Base-by-base conservation (phyloP, 768 basidiomycete genomes). In the Steccherinum ochraceum region DNA sequence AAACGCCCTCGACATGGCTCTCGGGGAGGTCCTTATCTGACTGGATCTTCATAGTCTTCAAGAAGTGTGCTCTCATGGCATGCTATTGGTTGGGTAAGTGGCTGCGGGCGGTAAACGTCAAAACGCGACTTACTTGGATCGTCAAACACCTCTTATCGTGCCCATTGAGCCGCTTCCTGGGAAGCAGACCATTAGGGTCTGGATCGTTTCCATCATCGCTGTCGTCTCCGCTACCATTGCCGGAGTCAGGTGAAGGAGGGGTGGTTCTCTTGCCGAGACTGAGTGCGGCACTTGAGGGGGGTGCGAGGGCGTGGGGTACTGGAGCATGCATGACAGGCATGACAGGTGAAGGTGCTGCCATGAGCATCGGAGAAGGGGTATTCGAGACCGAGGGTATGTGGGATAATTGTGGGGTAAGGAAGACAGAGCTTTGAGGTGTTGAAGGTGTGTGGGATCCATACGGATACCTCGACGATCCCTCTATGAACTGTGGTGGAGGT, bases 61-160 rank as follows among this genome's bases (percentile, higher is more conserved):
- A 65, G n/a, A 86, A 65, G 58, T 87, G 87, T 45, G 67, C 66
- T 12, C 86, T 82, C 73, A 89, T 80, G 1, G 86, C 87, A 56
- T 84, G 79, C 87, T 88, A 59, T 18, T 30, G 21, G n/a, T n/a
- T n/a, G n/a, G n/a, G n/a, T n/a, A n/a, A n/a, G n/a, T n/a, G n/a
- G n/a, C n/a, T n/a, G n/a, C n/a, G 26, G 3, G 35, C 48, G 3
- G 19, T 27, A 40, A 19, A 19, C 20, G 26, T 23, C 44, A 5
- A 5, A 30, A 40, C 13, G 42, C 24, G 12, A 63, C 70, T 23
- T 64, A 84, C 86, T 61, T 86, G 80, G 20, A 89, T 79, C 0
- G 84, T 88, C 35, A 84, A 69, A 64, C 78, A 80, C 11, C 80
- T 76, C 40, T 61, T 78, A 63, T 86, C 85, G 55, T 83, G 84